phyloP scores from a whole-genome alignment of 2,329 filamentous ascomycete genomes.

The Stagonosporopsis tanaceti region DNA sequence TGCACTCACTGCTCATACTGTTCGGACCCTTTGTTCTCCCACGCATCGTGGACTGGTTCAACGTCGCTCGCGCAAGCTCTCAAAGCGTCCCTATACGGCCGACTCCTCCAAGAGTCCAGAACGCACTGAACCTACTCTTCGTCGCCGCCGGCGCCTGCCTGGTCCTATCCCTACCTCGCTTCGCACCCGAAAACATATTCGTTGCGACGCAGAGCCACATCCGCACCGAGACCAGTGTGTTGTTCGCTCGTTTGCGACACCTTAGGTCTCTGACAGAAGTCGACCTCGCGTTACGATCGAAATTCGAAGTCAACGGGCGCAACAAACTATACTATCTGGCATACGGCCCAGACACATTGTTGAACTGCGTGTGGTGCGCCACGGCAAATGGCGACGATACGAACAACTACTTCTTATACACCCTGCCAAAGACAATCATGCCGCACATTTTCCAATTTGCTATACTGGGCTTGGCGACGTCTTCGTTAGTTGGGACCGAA shows the following conservation, averaged over 20 bases:
- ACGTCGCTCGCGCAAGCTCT: slow-evolving; percentile 56
- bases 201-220: slow-evolving; percentile 77
- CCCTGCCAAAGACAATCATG: slow-evolving; percentile 73
- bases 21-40: slow-evolving; percentile 77
- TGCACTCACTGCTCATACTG: slow-evolving; percentile 55
- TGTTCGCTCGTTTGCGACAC: slow-evolving; percentile 77
- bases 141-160: slow-evolving; percentile 62
- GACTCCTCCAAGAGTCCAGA: slow-evolving; percentile 61
- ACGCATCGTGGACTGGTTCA: slow-evolving; percentile 70
- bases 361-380: slow-evolving; percentile 83
- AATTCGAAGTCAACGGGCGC: slow-evolving; percentile 67
- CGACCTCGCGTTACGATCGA: slow-evolving; percentile 72
- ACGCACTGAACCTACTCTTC: slow-evolving; percentile 69
- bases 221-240: slow-evolving; percentile 81
- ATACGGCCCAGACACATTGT: slow-evolving; percentile 77
- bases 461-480: slow-evolving; percentile 76
- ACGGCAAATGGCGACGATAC: slow-evolving; percentile 66
- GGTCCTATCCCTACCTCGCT: slow-evolving; percentile 69
- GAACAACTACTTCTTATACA: slow-evolving; percentile 79
- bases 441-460: slow-evolving; percentile 84
- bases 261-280: slow-evolving; percentile 64
- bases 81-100: slow-evolving; percentile 62
- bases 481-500: slow-evolving; percentile 69
- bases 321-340: slow-evolving; percentile 82
- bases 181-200: slow-evolving; percentile 85